Percentiles rank a stretch among this genome's conserved stretches.
Conservation (phyloP, 2,329 filamentous ascomycete genomes). For the Paramyrothecium sp. region DNA sequence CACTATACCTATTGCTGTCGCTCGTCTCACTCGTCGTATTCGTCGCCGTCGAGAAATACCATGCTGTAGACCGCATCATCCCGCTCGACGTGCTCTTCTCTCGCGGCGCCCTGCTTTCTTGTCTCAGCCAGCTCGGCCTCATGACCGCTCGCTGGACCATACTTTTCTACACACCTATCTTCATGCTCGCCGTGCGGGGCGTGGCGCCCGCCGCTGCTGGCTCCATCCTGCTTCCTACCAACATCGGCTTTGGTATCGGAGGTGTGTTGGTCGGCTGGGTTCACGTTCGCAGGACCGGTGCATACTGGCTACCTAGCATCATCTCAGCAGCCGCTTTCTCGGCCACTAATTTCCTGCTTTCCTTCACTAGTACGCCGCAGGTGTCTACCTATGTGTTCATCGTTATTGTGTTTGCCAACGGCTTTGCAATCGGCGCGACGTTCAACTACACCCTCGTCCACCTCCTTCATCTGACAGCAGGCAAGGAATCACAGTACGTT, state of each 20-base stretch:
- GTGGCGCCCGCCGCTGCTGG: slow-evolving; percentile 70
- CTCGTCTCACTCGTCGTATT: slow-evolving; percentile 50
- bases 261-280: slow-evolving; percentile 72
- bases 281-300: slow-evolving; percentile 70
- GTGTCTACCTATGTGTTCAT: slow-evolving; percentile 55
- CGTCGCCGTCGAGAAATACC: slow-evolving; percentile 59
- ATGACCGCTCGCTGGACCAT: slow-evolving; percentile 82
- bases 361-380: slow-evolving; percentile 49
- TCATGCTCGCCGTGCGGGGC: slow-evolving; percentile 72
- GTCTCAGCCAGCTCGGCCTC: slow-evolving; percentile 70
- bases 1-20: slow-evolving; percentile 60
- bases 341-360: slow-evolving; percentile 55
- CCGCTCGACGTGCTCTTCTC: slow-evolving; percentile 69
- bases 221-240: slow-evolving; percentile 77
- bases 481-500: slow-evolving; percentile 66
- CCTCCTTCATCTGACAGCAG: slow-evolving; percentile 68
- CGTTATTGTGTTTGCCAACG: slow-evolving; percentile 64
- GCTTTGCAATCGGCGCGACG: slow-evolving; percentile 67
- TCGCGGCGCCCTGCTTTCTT: slow-evolving; percentile 69
- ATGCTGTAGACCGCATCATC: slow-evolving; percentile 70
- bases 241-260: slow-evolving; percentile 73
- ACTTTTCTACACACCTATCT: slow-evolving; percentile 78
- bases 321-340: slow-evolving; percentile 62
- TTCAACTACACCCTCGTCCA: slow-evolving; percentile 83
- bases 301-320: slow-evolving; percentile 68